Conservation (phyloP, 352 stramenopile species). For the Pythium periplocum region DNA sequence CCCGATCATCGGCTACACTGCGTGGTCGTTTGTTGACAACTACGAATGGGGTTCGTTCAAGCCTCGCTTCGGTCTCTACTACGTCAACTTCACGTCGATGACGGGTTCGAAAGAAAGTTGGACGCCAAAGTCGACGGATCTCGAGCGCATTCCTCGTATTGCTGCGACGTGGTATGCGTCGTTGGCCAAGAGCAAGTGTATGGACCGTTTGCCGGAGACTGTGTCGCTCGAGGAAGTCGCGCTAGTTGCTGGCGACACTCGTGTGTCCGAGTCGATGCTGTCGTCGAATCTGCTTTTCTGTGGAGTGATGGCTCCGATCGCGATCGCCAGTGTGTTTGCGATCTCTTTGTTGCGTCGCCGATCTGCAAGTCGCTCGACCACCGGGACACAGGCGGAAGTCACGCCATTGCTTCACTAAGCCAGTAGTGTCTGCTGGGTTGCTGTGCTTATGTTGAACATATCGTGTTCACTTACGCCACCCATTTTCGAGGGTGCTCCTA, state of each 20-base stretch:
- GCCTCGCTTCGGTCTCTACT: conserved; percentile 58
- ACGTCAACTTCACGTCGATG: conserved; percentile 45
- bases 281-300: conserved; percentile 2
- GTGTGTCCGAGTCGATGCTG: background rate
- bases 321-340: background rate
- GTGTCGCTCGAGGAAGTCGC: background rate
- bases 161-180: conserved; percentile 56
- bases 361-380: background rate
- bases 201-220: conserved; percentile 19
- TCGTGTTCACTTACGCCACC: too few species aligned
- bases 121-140: conserved; percentile 17
- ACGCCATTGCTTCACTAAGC: conserved; percentile 4
- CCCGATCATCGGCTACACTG: conserved; percentile 88
- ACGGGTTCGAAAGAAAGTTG: conserved; percentile 29
- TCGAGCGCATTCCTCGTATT: conserved; percentile 33
- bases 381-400: background rate
- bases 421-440: background rate
- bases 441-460: too few species aligned
- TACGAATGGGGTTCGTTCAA: conserved; percentile 90
- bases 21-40: conserved; percentile 93
- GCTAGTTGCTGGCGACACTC: too few species aligned
- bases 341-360: background rate
- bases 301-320: background rate
- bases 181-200: conserved; percentile 52
- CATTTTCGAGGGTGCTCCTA: too few species aligned